Evolutionary conservation across 805 yeast genomes (phyloP), one percentile per base, ranked within the genome.

Genomic region (Lachancea cidri): DNA sequence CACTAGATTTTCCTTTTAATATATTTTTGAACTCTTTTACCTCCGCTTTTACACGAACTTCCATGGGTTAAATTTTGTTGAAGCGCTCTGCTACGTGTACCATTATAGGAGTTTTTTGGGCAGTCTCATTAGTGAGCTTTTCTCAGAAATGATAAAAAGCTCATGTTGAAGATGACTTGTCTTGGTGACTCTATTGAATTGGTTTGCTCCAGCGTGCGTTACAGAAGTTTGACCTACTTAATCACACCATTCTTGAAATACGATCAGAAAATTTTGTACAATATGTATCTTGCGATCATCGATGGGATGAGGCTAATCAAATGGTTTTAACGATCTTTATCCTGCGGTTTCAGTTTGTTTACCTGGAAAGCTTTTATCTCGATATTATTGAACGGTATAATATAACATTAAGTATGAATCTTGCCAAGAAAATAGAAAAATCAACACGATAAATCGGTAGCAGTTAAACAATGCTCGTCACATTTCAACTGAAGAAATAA

Each of bases 31-130:
- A 41, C 35, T 27, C 15, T 32, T 35, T 35, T 11, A 17, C 25
- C 31, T 30, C 19, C 24, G 17, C 19, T 17, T 29, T 41, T 31
- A 14, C 42, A 33, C 37, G 27, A 32, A 29, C 31, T 22, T 17
- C 29, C 20, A 15, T 18, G 36, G 33, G 19, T 17, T n/a, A 14
- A 22, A 38, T 25, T 41, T 41, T 41, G 44, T 41, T 41, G 44
- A 41, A 41, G 44, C 39, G 36, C 18, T 36, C 39, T 35, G 29
- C 33, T 19, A 15, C 4, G 27, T 20, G 39, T 33, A 36, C 25
- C 44, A 41, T 41, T 41, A 41, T 41, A 41, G 44, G 44, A 29
- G 29, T 14, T 35, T 30, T n/a, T 29, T 8, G 32, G n/a, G n/a
- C n/a, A n/a, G 39, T 33, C 36, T 19, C 44, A 41, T 41, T 41